Percentiles rank a stretch among this genome's conserved stretches.
phyloP scores from a whole-genome alignment of 192 early-diverging fungal species.

The Coemansia sp. region DNA sequence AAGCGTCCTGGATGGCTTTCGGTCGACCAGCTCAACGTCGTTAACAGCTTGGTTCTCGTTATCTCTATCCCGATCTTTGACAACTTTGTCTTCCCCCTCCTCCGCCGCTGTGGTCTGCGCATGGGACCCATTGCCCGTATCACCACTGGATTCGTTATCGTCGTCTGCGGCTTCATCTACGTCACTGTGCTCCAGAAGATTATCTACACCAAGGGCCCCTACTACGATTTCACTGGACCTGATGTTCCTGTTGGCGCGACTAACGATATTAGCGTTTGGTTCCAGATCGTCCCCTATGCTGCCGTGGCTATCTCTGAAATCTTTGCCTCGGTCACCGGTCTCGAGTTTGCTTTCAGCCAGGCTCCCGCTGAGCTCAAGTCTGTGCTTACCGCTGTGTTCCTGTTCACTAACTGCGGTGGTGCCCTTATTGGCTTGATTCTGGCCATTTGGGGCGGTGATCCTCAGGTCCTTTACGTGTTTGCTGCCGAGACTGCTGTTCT shows the following conservation, averaged over 20 bases:
- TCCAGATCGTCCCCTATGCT: constrained; percentile 62
- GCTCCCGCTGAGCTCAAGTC: constrained; percentile 67
- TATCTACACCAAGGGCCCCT: constrained; percentile 62
- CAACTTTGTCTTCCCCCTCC: constrained; percentile 60
- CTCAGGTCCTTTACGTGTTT: constrained; percentile 63
- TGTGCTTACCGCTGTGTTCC: constrained; percentile 68
- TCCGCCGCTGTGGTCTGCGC: constrained; percentile 56
- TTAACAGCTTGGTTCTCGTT: constrained; percentile 67
- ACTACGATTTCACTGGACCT: constrained; percentile 53
- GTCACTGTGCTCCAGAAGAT: constrained; percentile 63
- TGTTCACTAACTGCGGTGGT: constrained; percentile 62
- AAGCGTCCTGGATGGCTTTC: constrained; percentile 54
- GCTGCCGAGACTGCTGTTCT: constrained; percentile 47
- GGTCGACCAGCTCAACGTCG: constrained; percentile 69
- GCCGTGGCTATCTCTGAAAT: constrained; percentile 68
- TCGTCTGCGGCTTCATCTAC: constrained; percentile 60
- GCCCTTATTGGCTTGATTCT: constrained; percentile 51
- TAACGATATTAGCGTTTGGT: constrained; percentile 62
- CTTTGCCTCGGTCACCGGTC: constrained; percentile 70
- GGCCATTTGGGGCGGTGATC: constrained; percentile 58
- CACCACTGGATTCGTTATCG: constrained; percentile 66
- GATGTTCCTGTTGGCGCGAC: constrained; percentile 9
- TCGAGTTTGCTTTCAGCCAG: constrained; percentile 71
- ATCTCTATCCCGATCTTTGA: constrained; percentile 75
- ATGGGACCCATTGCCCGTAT: constrained; percentile 69